These are phyloP conservation scores for Ogataea parapolymorpha DNA, from an alignment of 805 yeast genomes.

Conservation along the genomic window DNA sequence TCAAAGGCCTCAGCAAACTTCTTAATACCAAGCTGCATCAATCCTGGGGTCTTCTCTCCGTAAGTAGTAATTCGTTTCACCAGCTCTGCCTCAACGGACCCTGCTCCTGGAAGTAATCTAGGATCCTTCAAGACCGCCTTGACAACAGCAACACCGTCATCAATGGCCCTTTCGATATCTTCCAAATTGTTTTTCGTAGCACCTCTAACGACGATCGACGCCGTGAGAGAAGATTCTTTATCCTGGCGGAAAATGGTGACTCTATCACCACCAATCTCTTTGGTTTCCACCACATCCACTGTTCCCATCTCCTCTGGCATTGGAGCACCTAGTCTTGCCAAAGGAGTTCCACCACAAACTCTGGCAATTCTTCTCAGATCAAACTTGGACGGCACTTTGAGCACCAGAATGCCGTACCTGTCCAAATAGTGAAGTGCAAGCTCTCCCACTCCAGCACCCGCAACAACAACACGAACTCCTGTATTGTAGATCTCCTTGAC, in stretches of 20 bases:
- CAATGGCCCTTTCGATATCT: constrained; percentile 95
- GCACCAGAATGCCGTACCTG: constrained; percentile 77
- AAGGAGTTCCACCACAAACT: constrained; percentile 96
- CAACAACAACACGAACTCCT: constrained; percentile 84
- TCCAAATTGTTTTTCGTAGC: constrained; percentile 93
- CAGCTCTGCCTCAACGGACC: constrained; percentile 88
- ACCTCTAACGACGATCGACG: constrained; percentile 92
- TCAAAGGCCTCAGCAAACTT: constrained; percentile 93
- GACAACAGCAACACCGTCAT: constrained; percentile 91
- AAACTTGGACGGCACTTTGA: constrained; percentile 90
- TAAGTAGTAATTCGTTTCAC: constrained; percentile 73
- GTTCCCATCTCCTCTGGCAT: constrained; percentile 90
- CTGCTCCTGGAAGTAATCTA: constrained; percentile 90
- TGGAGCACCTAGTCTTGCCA: constrained; percentile 92
- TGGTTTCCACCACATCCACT: constrained; percentile 83
- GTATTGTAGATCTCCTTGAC: constrained; percentile 78
- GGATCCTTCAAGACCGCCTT: constrained; percentile 85
- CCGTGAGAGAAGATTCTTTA: constrained; percentile 65
- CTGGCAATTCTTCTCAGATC: constrained; percentile 91
- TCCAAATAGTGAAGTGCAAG: constrained; percentile 89
- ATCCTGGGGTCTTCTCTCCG: constrained; percentile 94
- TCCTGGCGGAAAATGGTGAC: constrained; percentile 91
- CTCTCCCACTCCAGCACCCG: constrained; percentile 94
- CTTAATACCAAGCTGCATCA: constrained; percentile 89
- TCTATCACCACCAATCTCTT: constrained; percentile 96